phyloP scores from a whole-genome alignment of 2,329 filamentous ascomycete species.

The Clarireedia paspali region DNA sequence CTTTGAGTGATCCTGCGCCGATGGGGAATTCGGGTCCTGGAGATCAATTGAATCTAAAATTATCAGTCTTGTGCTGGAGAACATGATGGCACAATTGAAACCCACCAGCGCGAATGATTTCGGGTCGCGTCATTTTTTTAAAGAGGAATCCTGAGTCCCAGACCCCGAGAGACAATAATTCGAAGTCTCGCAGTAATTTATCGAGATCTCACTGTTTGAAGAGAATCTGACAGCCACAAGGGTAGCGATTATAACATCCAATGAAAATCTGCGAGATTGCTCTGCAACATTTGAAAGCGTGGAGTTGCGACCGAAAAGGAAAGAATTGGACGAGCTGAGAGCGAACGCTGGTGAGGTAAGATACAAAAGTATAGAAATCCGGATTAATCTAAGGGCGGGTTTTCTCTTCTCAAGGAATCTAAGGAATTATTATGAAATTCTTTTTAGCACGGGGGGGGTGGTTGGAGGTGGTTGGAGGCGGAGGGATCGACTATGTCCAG shows the following conservation, averaged over 20 bases:
- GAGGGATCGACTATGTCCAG: conserved; percentile 3
- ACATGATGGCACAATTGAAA: conserved; percentile 6
- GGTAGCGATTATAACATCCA: conserved; percentile 10
- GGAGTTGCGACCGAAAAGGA: background rate
- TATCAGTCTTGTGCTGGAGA: conserved; percentile 14
- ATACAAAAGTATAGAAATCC: conserved; percentile 2
- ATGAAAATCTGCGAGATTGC: conserved; percentile 5
- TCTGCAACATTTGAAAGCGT: conserved; percentile 8
- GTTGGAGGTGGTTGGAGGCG: background rate
- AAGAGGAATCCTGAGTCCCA: background rate
- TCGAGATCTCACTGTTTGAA: conserved; percentile 2
- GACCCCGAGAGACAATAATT: conserved; percentile 2
- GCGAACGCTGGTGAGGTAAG: background rate
- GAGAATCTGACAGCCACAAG: conserved; percentile 2
- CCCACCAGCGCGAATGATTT: conserved; percentile 48
- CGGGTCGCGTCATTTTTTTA: conserved; percentile 42
- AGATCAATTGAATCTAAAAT: conserved; percentile 84
- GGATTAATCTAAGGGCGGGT: background rate
- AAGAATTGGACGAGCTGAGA: background rate
- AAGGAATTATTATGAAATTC: background rate
- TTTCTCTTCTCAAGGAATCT: background rate
- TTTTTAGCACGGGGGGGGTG: background rate
- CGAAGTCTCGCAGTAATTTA: background rate
- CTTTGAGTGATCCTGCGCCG: conserved; percentile 71
- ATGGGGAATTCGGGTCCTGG: conserved; percentile 74